phyloP scores from a whole-genome alignment of 805 yeast genomes.

The Cyberlindnera maritima region DNA sequence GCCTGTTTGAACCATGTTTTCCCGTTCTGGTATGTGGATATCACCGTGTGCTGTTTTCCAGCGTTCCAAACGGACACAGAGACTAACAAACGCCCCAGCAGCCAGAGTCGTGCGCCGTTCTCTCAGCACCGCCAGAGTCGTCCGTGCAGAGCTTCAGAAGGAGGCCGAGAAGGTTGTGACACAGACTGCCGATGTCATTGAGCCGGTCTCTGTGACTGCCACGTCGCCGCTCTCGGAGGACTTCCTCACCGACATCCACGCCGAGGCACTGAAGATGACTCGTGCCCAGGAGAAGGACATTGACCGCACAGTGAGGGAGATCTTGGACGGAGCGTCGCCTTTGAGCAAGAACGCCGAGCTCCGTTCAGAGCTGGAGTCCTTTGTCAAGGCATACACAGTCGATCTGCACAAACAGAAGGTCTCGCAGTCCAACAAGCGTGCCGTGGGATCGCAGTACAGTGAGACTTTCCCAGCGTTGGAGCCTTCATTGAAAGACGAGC shows the following conservation, averaged over 20 bases:
- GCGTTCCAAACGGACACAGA: background rate
- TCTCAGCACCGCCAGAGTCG: slow-evolving; percentile 5
- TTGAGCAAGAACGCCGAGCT: slow-evolving; percentile 21
- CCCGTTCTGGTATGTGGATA: background rate
- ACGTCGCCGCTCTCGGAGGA: slow-evolving; percentile 4
- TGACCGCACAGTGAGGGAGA: slow-evolving; percentile 22
- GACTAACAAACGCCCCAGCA: background rate
- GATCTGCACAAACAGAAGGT: slow-evolving; percentile 19
- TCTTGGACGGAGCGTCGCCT: slow-evolving; percentile 21
- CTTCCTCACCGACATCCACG: slow-evolving; percentile 19
- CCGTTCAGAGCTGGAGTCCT: slow-evolving; percentile 19
- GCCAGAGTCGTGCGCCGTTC: slow-evolving; percentile 7
- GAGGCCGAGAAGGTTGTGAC: background rate
- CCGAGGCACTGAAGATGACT: slow-evolving; percentile 19
- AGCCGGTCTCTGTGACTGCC: slow-evolving; percentile 5
- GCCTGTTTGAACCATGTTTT: background rate
- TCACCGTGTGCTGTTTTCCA: background rate
- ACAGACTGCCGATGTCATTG: background rate
- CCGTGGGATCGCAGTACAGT: slow-evolving; percentile 15
- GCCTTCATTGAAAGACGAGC: slow-evolving; percentile 56
- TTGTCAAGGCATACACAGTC: slow-evolving; percentile 23
- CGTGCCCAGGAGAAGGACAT: slow-evolving; percentile 16
- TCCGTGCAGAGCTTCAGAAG: slow-evolving; percentile 5
- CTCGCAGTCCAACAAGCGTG: slow-evolving; percentile 10
- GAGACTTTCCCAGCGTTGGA: slow-evolving; percentile 56